Conservation (phyloP, 2,329 filamentous ascomycete species). For the Epichloe glyceriae region DNA sequence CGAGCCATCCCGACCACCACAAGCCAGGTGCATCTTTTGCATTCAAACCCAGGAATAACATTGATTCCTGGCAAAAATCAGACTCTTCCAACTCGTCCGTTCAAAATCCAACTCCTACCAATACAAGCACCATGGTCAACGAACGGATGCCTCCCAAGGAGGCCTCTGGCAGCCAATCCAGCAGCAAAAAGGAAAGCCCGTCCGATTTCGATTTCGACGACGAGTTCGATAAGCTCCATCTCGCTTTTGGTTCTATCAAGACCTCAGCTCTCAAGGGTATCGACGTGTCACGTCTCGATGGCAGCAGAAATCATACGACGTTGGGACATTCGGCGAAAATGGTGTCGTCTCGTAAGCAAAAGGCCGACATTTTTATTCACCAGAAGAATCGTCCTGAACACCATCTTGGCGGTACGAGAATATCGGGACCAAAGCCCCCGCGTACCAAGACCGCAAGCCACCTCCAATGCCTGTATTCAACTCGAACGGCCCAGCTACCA, state of each 20-base stretch:
- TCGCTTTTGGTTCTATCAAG: slow-evolving; percentile 16
- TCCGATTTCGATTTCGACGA: slow-evolving; percentile 18
- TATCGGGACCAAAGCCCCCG: slow-evolving; percentile 34
- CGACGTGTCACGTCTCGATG: background rate
- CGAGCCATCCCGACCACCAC: slow-evolving; percentile 6
- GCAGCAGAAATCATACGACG: slow-evolving; percentile 12
- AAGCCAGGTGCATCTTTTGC: slow-evolving; percentile 20
- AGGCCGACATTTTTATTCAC: slow-evolving; percentile 42
- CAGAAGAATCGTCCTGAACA: slow-evolving; percentile 43
- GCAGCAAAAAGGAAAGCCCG: slow-evolving; percentile 9
- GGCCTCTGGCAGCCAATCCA: background rate
- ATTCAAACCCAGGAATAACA: slow-evolving; percentile 19
- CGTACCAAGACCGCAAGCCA: slow-evolving; percentile 33
- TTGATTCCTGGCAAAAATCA: slow-evolving; percentile 13
- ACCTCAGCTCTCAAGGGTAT: slow-evolving; percentile 9
- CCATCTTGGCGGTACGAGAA: slow-evolving; percentile 34
- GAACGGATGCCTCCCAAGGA: slow-evolving; percentile 28
- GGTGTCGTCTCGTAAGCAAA: slow-evolving; percentile 39
- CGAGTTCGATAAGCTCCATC: slow-evolving; percentile 21
- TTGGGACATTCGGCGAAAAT: slow-evolving; percentile 30
- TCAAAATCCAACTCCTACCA: background rate
- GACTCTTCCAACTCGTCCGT: slow-evolving; percentile 8
- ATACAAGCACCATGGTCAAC: slow-evolving; percentile 28
- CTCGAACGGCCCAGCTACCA: slow-evolving; percentile 18
- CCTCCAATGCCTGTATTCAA: slow-evolving; percentile 35